phyloP scores from a whole-genome alignment of 352 stramenopile species.

The Phytophthora sp. region DNA sequence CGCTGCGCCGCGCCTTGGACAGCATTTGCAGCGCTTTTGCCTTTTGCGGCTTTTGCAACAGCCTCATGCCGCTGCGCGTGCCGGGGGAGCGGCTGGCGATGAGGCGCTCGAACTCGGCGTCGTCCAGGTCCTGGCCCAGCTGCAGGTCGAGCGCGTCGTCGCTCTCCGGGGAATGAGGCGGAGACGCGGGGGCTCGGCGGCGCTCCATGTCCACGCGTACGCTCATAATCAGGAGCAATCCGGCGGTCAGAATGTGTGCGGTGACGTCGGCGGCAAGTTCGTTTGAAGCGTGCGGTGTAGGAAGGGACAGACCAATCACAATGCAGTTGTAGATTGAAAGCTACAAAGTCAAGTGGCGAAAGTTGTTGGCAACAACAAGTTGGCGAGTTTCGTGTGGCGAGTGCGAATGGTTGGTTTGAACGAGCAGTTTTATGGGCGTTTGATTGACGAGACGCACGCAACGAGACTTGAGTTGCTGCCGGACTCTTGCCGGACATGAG shows the following conservation, averaged over 20 bases:
- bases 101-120: constrained; percentile 26
- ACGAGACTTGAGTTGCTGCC: background rate
- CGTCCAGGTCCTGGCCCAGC: constrained; percentile 22
- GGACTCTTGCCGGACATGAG: background rate
- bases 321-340: too few relatives aligned
- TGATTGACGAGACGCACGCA: background rate
- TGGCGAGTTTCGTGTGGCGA: too few relatives aligned
- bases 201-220: constrained; percentile 36
- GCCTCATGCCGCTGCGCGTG: constrained; percentile 17
- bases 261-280: background rate
- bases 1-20: constrained; percentile 15
- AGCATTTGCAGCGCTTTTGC: constrained; percentile 25
- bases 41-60: constrained; percentile 33
- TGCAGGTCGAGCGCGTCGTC: constrained; percentile 29
- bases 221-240: constrained; percentile 36
- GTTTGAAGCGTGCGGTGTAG: background rate
- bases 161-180: constrained; percentile 15
- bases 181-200: constrained; percentile 9
- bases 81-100: constrained; percentile 7
- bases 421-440: too few relatives aligned
- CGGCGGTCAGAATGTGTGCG: constrained; percentile 1
- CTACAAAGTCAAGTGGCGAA: too few relatives aligned
- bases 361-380: too few relatives aligned
- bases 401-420: too few relatives aligned
- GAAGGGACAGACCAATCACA: background rate